These are phyloP conservation scores for Aspergillus costaricaensis DNA, from an alignment of 2,329 filamentous ascomycete genomes.

Conservation along the genomic window DNA sequence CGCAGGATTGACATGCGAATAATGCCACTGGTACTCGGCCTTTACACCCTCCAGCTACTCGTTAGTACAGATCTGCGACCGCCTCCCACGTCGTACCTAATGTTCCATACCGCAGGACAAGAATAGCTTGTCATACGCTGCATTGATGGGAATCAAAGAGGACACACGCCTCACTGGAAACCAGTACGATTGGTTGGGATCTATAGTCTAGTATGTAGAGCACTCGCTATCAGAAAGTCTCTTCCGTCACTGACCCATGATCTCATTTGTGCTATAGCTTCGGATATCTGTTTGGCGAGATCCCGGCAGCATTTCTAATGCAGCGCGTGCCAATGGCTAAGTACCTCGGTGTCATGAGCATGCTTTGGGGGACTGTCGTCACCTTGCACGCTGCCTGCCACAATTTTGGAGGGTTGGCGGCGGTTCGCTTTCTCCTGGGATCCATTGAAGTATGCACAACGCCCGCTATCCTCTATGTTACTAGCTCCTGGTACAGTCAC, in stretches of 20 bases:
- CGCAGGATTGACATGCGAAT: slow-evolving; percentile 7
- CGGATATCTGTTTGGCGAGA: slow-evolving; percentile 6
- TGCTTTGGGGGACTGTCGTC: slow-evolving; percentile 8
- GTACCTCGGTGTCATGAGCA: slow-evolving; percentile 4
- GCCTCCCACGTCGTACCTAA: too few species aligned
- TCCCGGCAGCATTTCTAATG: slow-evolving; percentile 10
- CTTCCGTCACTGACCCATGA: too few species aligned
- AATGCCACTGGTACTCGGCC: not conserved
- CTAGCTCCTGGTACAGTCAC: not conserved
- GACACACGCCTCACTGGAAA: not conserved
- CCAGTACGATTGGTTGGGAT: slow-evolving; percentile 4
- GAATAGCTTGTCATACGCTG: slow-evolving; percentile 6
- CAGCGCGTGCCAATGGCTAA: slow-evolving; percentile 4
- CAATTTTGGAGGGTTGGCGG: not conserved
- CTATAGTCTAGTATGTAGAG: slow-evolving; percentile 2
- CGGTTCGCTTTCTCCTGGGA: slow-evolving; percentile 7
- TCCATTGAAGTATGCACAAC: slow-evolving; percentile 4
- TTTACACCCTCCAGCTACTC: not conserved
- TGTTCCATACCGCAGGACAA: not conserved
- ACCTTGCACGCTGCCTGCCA: slow-evolving; percentile 6
- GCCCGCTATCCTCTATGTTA: not conserved
- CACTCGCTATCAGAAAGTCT: not conserved
- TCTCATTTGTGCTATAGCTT: not conserved
- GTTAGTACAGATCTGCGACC: not conserved
- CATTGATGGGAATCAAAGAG: slow-evolving; percentile 8